Evolutionary conservation across 352 stramenopile genomes (phyloP).

Genomic region (Globisporangium nunn): DNA sequence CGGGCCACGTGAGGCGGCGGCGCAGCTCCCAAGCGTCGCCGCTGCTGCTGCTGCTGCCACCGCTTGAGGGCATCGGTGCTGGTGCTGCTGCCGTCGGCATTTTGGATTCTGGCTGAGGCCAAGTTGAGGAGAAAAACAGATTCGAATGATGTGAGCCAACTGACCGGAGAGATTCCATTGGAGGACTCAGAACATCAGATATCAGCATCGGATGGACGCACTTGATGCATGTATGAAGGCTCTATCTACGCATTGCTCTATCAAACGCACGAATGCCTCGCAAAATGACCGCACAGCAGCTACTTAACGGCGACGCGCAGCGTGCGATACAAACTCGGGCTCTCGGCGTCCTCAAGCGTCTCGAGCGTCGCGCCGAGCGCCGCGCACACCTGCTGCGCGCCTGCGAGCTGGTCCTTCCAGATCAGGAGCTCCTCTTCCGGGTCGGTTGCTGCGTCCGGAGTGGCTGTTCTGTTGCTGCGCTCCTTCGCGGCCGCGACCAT

Average conservation of each 20-base stretch:
- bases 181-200: too few species aligned
- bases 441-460: not conserved
- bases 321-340: constrained; percentile 8
- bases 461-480: not conserved
- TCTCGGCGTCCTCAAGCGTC: constrained; percentile 6
- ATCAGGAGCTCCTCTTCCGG: constrained; percentile 35
- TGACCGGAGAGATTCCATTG: too few species aligned
- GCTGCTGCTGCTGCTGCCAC: not conserved
- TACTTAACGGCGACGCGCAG: constrained; percentile 4
- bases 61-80: too few species aligned
- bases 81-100: too few species aligned
- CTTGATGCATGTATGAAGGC: not conserved
- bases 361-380: constrained; percentile 8
- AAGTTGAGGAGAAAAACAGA: not conserved
- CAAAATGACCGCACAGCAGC: not conserved
- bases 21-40: not conserved
- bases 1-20: constrained; percentile 7
- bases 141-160: not conserved
- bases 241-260: not conserved
- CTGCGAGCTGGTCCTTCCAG: constrained; percentile 36
- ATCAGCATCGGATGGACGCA: too few species aligned
- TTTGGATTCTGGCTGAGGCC: too few species aligned
- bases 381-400: constrained; percentile 10
- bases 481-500: constrained; percentile 26
- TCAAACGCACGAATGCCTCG: not conserved